Conservation (phyloP, 2,329 filamentous ascomycete genomes). For the Pseudofabraea citricarpa region DNA sequence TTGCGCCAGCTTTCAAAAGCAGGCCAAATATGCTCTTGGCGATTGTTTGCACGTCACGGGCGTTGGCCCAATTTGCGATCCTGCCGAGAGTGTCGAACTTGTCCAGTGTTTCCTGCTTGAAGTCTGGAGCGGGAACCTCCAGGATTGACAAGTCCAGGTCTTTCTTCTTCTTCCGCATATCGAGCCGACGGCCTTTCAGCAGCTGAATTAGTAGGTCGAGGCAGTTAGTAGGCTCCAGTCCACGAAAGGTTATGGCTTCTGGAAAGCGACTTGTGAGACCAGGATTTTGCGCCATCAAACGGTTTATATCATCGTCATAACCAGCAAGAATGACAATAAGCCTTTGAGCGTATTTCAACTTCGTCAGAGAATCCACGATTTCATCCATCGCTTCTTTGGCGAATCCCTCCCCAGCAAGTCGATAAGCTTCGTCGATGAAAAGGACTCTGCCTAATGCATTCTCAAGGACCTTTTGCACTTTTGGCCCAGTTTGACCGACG, state of each 20-base stretch:
- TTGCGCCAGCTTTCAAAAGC: slow-evolving; percentile 1
- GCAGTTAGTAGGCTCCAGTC: slow-evolving; percentile 6
- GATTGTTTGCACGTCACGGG: slow-evolving; percentile 6
- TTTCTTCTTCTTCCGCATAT: background rate
- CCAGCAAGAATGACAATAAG: slow-evolving; percentile 49
- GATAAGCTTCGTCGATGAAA: slow-evolving; percentile 53
- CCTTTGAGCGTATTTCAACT: slow-evolving; percentile 40
- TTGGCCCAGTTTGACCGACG: slow-evolving; percentile 62
- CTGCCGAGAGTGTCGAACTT: slow-evolving; percentile 1
- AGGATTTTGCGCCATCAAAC: slow-evolving; percentile 42
- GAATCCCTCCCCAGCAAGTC: slow-evolving; percentile 38
- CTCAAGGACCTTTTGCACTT: slow-evolving; percentile 53
- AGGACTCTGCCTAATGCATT: slow-evolving; percentile 43
- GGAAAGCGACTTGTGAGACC: slow-evolving; percentile 50
- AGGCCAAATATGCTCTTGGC: slow-evolving; percentile 4
- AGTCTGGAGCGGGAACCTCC: background rate
- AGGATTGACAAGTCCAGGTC: slow-evolving; percentile 2
- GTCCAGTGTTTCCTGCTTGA: slow-evolving; percentile 1
- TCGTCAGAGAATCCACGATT: slow-evolving; percentile 48
- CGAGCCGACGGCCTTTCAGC: background rate
- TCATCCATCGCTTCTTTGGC: slow-evolving; percentile 65
- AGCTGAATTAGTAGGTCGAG: slow-evolving; percentile 4
- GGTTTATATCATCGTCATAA: slow-evolving; percentile 48
- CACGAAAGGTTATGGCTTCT: slow-evolving; percentile 29
- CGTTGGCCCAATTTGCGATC: slow-evolving; percentile 6